Evolutionary conservation across 352 stramenopile genomes (phyloP), one percentile per base, ranked within the genome.

Genomic region (Globisporangium ultimum): DNA sequence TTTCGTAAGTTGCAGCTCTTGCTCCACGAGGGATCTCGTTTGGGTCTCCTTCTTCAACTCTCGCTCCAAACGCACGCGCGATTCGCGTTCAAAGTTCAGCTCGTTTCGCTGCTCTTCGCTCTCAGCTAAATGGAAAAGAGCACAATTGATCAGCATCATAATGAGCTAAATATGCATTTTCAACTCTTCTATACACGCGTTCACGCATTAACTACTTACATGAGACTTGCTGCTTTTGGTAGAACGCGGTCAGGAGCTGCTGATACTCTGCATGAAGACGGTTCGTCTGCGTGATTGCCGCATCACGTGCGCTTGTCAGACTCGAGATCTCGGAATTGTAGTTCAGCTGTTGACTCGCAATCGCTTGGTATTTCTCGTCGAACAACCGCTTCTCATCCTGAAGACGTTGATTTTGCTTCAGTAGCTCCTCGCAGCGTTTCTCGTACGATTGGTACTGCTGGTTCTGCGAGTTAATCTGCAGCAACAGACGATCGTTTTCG

Each of bases 381-480:
- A 75, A 51, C 21, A 63, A 58, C 1, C 76, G 71, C 58, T 92
- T 92, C 51, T 92, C 83, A 0, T 87, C 79, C 50, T 87, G 73
- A 1, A 89, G 61, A 24, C 77, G 70, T 58, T 81, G 72, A 48
- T 84, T 80, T 28, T 87, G 71, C 32, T 78, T 71, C 56, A 89
- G 53, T 0, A 89, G 59, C 17, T 90, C 80, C 24, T 92, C 83
- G 41, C 74, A 88, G 4, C 81, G 78, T 51, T 84, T 80, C 53
- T 93, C 84, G 48, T 87, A 89, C 21, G 76, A 70, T 15, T 66
- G 63, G 55, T 89, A 87, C 50, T 89, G 81, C 61, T 91, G 79
- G 36, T 81, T 86, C 43, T 93, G 84, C n/a, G 79, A 78, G 61
- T 88, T 87, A 32, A 93, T 86, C 58, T 93, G 84, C 0, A 76